Evolutionary conservation across 768 basidiomycete species (phyloP), one percentile per base, ranked within the genome.

Genomic region (Rhodosporidiobolus sp.): DNA sequence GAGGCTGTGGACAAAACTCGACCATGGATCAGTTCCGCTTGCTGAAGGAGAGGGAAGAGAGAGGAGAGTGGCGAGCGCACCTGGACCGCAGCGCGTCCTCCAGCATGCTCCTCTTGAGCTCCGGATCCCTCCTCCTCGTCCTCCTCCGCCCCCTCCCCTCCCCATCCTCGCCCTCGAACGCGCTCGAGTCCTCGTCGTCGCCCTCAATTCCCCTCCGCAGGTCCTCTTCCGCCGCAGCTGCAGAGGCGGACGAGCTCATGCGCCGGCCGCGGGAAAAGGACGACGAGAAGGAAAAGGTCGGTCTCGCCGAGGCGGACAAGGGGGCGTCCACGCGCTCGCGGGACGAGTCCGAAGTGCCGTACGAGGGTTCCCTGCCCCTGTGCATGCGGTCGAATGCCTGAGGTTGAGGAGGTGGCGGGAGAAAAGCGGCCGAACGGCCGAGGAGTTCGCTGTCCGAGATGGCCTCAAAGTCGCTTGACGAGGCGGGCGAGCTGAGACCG

Each of bases 31-130:
- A n/a, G n/a, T 7, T 43, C 38, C 14, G 8, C 38, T 43, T 43
- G 38, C 38, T 14, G 8, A 14, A 43, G 8, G 14, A 14, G 8
- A 43, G 38, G 60, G 10, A 46, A 62, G 22, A 24, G n/a, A 11
- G 53, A 59, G 54, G 24, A 63, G 34, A 30, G n/a, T 19, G 5
- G 32, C 3, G 4, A 22, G 26, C 64, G 35, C 52, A 71, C 73
- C 69, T 70, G 19, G 63, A 62, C 34, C 74, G 20, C n/a, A 75
- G 48, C 24, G 74, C 74, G 5, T 75, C 74, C 50, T 75, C 74
- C 46, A 71, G 63, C 63, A 75, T 60, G 20, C 53, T 61, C 28
- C 55, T 48, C 59, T 65, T 68, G 22, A 71, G 54, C 28, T 70
- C 69, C 2, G 74, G 74, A 32, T 75, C 74, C n/a, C 52, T 38